Evolutionary conservation across 2,329 filamentous ascomycete genomes (phyloP).

Genomic region (Lachnellula occidentalis): DNA sequence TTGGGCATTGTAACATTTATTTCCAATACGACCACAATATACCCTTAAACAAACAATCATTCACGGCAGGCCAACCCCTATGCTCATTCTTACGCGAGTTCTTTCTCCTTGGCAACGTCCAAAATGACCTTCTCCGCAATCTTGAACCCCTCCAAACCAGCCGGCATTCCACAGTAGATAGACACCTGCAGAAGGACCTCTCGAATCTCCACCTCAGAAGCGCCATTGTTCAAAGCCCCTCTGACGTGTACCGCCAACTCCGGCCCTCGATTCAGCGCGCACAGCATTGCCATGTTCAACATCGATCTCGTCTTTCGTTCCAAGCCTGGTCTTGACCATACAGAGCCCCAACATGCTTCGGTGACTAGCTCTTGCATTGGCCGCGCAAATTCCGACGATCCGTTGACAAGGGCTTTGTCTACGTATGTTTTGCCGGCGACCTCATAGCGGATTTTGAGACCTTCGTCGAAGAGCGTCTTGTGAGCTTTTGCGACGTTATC

Average conservation of each 20-base stretch:
- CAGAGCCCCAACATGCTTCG: slow-evolving; percentile 58
- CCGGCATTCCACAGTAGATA: slow-evolving; percentile 40
- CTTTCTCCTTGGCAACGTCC: slow-evolving; percentile 1
- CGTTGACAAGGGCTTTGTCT: slow-evolving; percentile 48
- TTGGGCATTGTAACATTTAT: too few species aligned
- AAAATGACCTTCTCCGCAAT: slow-evolving; percentile 2
- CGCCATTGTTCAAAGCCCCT: slow-evolving; percentile 57
- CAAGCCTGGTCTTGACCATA: slow-evolving; percentile 59
- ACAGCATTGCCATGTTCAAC: slow-evolving; percentile 60
- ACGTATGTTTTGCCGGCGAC: slow-evolving; percentile 60
- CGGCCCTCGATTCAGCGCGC: slow-evolving; percentile 52
- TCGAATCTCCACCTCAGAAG: slow-evolving; percentile 55
- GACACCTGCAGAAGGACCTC: slow-evolving; percentile 49
- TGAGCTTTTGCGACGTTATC: neutral
- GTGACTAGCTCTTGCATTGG: slow-evolving; percentile 59
- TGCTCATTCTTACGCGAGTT: neutral
- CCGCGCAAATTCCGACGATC: slow-evolving; percentile 51
- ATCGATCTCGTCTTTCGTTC: slow-evolving; percentile 55
- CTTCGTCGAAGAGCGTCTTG: slow-evolving; percentile 49
- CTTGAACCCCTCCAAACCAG: slow-evolving; percentile 35
- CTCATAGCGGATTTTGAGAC: slow-evolving; percentile 52
- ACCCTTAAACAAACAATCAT: too few species aligned
- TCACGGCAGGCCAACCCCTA: too few species aligned
- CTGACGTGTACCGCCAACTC: slow-evolving; percentile 57
- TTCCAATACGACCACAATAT: too few species aligned